Evolutionary conservation across 1,139 yeast genomes (phyloP).

Genomic region (Diutina pseudorugosa): DNA sequence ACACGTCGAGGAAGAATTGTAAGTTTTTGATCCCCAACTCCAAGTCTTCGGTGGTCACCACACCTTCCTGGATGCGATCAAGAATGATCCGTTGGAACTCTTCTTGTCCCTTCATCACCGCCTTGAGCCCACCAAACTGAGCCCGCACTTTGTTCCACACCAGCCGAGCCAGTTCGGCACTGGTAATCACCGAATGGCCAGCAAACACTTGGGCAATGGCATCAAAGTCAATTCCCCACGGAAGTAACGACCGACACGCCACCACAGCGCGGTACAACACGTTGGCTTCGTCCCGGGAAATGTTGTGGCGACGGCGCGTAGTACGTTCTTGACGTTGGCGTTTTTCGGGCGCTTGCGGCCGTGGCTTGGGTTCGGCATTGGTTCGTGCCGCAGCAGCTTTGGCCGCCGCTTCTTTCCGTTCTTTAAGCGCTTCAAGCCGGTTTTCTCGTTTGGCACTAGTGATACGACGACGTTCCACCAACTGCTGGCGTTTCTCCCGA

Average conservation of each 20-base stretch:
- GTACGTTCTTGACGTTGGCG: not conserved
- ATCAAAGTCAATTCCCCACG: not conserved
- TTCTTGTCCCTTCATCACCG: not conserved
- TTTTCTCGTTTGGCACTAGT: not conserved
- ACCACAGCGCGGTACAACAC: conserved; percentile 3
- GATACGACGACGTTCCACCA: not conserved
- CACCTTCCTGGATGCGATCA: not conserved
- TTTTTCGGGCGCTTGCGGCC: not conserved
- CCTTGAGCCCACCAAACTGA: not conserved
- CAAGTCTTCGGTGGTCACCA: not conserved
- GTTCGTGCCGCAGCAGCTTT: not conserved
- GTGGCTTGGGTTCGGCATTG: not conserved
- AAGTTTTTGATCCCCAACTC: not conserved
- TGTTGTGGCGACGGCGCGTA: not conserved
- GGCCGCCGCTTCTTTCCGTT: not conserved
- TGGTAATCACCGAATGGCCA: not conserved
- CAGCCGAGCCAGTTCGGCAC: not conserved
- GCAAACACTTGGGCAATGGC: conserved; percentile 1
- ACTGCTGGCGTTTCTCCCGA: not conserved
- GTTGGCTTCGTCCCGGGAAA: not conserved
- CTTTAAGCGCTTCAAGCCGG: not conserved
- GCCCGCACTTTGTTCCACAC: not conserved
- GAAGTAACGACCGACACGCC: not conserved
- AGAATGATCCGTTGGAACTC: conserved; percentile 1
- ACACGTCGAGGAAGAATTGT: not conserved